A percentile compares a stretch with the other conserved stretches of the same genome.
These are phyloP conservation scores for Plectosphaerella cucumerina DNA, from an alignment of 2,329 filamentous ascomycete species.

Conservation along the genomic window DNA sequence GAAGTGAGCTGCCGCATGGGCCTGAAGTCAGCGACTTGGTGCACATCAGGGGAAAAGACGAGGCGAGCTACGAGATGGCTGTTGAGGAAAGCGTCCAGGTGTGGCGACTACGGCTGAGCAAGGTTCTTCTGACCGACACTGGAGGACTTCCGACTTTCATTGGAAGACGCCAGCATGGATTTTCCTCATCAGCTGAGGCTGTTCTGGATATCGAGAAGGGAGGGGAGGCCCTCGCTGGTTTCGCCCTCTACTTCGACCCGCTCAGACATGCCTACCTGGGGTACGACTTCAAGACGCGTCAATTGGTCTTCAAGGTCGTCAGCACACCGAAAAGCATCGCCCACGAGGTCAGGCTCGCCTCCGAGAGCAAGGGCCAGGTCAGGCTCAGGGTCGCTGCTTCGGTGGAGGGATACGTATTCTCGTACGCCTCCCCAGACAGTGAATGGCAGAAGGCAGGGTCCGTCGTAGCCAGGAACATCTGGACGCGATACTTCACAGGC, in stretches of 20 bases:
- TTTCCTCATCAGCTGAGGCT: neutral
- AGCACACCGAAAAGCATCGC: neutral
- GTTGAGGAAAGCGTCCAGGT: neutral
- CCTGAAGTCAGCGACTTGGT: neutral
- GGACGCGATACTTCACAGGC: neutral
- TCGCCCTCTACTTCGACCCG: constrained; percentile 6
- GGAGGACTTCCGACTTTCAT: neutral
- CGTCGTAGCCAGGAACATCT: neutral
- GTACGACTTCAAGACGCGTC: neutral
- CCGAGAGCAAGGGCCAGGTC: neutral
- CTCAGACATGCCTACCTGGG: constrained; percentile 2
- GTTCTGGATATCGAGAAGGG: neutral
- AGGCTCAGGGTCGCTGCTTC: neutral
- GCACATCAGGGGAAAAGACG: neutral
- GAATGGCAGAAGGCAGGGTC: neutral
- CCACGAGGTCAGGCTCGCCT: neutral
- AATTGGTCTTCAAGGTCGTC: neutral
- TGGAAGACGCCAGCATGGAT: neutral
- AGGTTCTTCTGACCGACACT: neutral
- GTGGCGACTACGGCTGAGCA: too few species aligned
- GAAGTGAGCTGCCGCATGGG: neutral
- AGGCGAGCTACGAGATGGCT: neutral
- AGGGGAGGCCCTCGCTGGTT: neutral
- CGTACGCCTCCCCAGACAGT: neutral
- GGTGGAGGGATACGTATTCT: neutral